These are phyloP conservation scores for Hymenoscyphus infarciens DNA, from an alignment of 2,329 filamentous ascomycete species.

Conservation along the genomic window DNA sequence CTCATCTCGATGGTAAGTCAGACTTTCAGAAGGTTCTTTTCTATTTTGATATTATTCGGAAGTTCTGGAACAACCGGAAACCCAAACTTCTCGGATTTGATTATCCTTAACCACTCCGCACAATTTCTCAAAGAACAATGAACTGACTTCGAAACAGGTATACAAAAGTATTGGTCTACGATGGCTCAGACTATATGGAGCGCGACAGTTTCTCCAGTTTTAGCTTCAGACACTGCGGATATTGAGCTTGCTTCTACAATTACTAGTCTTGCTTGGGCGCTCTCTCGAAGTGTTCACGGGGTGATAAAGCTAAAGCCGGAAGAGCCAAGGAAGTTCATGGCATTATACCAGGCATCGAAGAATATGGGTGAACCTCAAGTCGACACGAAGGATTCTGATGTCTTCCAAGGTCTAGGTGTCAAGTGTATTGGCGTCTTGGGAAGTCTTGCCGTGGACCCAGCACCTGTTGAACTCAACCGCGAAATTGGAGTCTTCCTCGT, in stretches of 20 bases:
- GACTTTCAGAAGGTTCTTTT: not conserved
- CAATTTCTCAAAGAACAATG: too few species aligned
- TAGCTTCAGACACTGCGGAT: conserved; percentile 59
- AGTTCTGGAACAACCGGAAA: not conserved
- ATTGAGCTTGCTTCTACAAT: conserved; percentile 59
- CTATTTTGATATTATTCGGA: not conserved
- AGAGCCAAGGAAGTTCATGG: conserved; percentile 61
- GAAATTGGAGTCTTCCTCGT: conserved; percentile 63
- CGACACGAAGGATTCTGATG: conserved; percentile 34
- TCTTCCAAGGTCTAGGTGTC: conserved; percentile 59
- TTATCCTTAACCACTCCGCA: too few species aligned
- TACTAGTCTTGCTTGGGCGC: conserved; percentile 63
- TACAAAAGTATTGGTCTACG: conserved; percentile 53
- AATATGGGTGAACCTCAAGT: conserved; percentile 30
- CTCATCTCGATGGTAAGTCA: conserved; percentile 41
- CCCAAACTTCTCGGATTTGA: not conserved
- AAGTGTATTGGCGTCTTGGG: conserved; percentile 66
- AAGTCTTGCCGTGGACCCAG: conserved; percentile 55
- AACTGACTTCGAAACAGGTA: conserved; percentile 17
- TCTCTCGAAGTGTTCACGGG: conserved; percentile 53
- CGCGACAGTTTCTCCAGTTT: conserved; percentile 51
- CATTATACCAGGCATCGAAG: conserved; percentile 59
- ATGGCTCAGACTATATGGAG: conserved; percentile 55
- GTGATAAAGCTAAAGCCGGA: conserved; percentile 46
- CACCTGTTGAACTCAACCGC: conserved; percentile 52